These are phyloP conservation scores for Scortechinia acanthostroma DNA, from an alignment of 2,329 filamentous ascomycete species.

Conservation along the genomic window DNA sequence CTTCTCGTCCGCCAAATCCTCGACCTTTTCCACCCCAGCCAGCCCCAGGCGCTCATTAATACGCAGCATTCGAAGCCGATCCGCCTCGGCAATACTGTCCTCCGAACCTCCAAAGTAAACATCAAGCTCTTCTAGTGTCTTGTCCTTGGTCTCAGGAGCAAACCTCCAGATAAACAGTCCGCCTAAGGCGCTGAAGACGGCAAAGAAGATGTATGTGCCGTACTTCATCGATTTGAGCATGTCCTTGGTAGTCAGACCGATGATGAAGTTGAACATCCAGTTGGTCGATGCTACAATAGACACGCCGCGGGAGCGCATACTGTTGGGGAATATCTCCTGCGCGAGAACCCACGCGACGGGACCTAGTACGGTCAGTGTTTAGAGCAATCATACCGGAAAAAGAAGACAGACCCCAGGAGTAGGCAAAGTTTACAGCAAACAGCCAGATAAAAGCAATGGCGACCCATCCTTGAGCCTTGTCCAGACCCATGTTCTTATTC, in stretches of 20 bases:
- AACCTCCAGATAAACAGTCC: constrained; percentile 23
- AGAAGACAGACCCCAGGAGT: constrained; percentile 18
- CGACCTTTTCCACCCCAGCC: constrained; percentile 14
- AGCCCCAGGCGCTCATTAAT: constrained; percentile 12
- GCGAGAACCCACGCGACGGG: constrained; percentile 18
- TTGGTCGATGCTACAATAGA: constrained; percentile 11
- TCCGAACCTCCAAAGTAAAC: constrained; percentile 19
- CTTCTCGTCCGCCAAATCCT: too few relatives aligned
- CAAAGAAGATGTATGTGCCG: constrained; percentile 30
- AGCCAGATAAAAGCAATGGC: constrained; percentile 8
- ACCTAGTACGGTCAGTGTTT: neutral
- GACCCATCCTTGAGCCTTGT: constrained; percentile 5
- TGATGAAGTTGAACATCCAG: constrained; percentile 15
- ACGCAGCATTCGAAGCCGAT: constrained; percentile 14
- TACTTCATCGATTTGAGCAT: constrained; percentile 9
- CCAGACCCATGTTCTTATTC: constrained; percentile 4
- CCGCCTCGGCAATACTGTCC: constrained; percentile 19
- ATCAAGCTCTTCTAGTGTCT: constrained; percentile 10
- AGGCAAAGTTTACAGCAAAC: constrained; percentile 20
- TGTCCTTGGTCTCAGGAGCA: constrained; percentile 15
- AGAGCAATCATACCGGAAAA: neutral
- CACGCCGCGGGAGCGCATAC: constrained; percentile 11
- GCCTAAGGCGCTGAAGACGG: constrained; percentile 23
- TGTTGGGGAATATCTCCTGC: constrained; percentile 16
- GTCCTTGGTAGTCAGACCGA: constrained; percentile 8